phyloP scores from a whole-genome alignment of 2,329 filamentous ascomycete species.

The Fusarium abutilonis region DNA sequence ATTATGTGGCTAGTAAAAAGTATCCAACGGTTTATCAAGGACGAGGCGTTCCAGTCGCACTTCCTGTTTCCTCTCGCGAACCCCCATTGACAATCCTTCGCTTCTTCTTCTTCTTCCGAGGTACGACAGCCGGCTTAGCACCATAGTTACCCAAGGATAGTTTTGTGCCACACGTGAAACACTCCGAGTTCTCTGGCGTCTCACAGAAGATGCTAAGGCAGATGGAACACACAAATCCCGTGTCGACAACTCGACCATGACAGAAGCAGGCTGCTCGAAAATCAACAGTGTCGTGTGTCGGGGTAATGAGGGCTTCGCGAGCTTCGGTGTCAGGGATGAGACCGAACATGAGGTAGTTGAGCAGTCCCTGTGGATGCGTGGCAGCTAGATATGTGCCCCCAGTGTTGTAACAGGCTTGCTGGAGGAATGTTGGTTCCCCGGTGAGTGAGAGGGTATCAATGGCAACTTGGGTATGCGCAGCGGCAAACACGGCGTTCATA shows the following conservation, averaged over 20 bases:
- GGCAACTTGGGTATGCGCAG: slow-evolving; percentile 85
- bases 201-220: slow-evolving; percentile 94
- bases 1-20: slow-evolving; percentile 41
- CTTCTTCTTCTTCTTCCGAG: slow-evolving; percentile 79
- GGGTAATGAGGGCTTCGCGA: slow-evolving; percentile 73
- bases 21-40: slow-evolving; percentile 38
- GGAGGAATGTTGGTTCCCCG: slow-evolving; percentile 88
- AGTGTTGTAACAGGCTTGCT: slow-evolving; percentile 80
- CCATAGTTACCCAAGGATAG: slow-evolving; percentile 81
- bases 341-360: slow-evolving; percentile 95
- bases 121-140: slow-evolving; percentile 78
- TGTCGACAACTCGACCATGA: slow-evolving; percentile 88
- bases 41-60: slow-evolving; percentile 68
- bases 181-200: slow-evolving; percentile 69
- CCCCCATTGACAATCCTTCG: slow-evolving; percentile 68
- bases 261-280: slow-evolving; percentile 99
- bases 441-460: slow-evolving; percentile 91
- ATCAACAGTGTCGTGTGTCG: slow-evolving; percentile 87
- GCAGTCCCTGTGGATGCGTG: slow-evolving; percentile 72
- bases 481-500: slow-evolving; percentile 98
- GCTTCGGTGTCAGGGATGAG: slow-evolving; percentile 75
- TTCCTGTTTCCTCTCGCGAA: slow-evolving; percentile 65
- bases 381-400: slow-evolving; percentile 65
- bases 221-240: slow-evolving; percentile 95
- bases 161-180: slow-evolving; percentile 84